Base-by-base conservation (phyloP, 2,329 filamentous ascomycete genomes). In the Colletotrichum sublineola region DNA sequence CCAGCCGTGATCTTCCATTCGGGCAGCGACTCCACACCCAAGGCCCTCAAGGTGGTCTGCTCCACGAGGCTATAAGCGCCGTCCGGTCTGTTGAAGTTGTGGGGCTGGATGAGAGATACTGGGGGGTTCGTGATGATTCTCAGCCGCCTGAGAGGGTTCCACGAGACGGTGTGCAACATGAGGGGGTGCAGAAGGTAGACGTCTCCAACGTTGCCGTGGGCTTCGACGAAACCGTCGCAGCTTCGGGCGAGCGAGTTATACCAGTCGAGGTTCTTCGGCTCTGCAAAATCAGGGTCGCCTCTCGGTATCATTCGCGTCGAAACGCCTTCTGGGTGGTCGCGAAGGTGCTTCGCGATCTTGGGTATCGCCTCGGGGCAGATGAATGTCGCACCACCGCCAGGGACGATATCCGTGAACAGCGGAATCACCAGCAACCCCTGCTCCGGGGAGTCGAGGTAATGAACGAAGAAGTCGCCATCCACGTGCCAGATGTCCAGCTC, bases 401-500 rank as follows among this genome's bases (percentile, higher is more conserved):
- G 80, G 11, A 82, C 81, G 63, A 93, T 88, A 77, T 93, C 90
- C 0, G 86, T 90, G 81, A 91, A 93, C 6, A 93, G 79, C 1
- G 91, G 91, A 52, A 92, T 92, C 15, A 93, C 90, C 1, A 93
- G 84, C 18, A 93, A 81, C 0, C 85, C 92, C 79, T 94, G 92
- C 81, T 94, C 92, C 0, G 89, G 89, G 29, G 88, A 91, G 78
- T 93, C 91, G 46, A 94, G 86, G 75, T 91, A 94, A 81, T 93
- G 91, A 6, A 91, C 85, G 78, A 93, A 93, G 79, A 92, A 93
- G 75, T 93, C 91, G 11, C 91, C 91, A 79, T 93, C 91, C 24
- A 92, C 89, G 79, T 93, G 91, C 91, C 91, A 93, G 31, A 84
- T 84, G 9, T 83, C 77, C 31, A 92, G 81, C 0, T 89, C 84